Percentiles rank a stretch among this genome's conserved stretches.
These are phyloP conservation scores for Bimuria novae-zelandiae DNA, from an alignment of 2,329 filamentous ascomycete species.

Conservation along the genomic window DNA sequence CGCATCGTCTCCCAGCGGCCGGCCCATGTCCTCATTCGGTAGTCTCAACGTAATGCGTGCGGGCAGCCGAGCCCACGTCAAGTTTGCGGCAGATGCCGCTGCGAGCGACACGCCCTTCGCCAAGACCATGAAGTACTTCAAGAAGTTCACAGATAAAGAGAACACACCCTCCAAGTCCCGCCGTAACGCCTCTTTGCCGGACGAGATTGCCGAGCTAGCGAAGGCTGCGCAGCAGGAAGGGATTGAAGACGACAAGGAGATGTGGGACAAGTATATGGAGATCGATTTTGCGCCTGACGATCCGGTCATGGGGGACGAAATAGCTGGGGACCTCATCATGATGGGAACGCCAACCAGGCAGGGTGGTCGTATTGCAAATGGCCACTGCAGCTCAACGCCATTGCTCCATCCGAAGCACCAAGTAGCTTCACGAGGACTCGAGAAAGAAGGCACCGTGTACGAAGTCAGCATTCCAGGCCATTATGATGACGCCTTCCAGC, in stretches of 20 bases:
- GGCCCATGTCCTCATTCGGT: background rate
- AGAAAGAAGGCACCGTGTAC: conserved; percentile 3
- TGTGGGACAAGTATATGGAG: conserved; percentile 16
- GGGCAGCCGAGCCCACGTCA: conserved; percentile 5
- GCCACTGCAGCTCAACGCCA: background rate
- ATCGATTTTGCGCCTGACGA: conserved; percentile 30
- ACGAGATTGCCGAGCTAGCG: conserved; percentile 25
- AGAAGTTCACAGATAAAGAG: conserved; percentile 17
- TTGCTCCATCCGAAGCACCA: background rate
- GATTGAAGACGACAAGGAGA: background rate
- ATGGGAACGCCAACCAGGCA: conserved; percentile 12
- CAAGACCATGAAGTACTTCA: conserved; percentile 25
- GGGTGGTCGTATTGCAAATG: background rate
- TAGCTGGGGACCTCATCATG: conserved; percentile 24
- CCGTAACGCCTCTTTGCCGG: conserved; percentile 26
- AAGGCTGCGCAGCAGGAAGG: conserved; percentile 14
- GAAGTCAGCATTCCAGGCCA: conserved; percentile 14
- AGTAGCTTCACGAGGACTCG: background rate
- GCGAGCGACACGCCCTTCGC: conserved; percentile 21
- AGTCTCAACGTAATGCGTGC: background rate
- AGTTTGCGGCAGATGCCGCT: conserved; percentile 8
- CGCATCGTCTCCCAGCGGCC: conserved; percentile 1
- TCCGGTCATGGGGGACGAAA: conserved; percentile 16
- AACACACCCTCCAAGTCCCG: conserved; percentile 19
- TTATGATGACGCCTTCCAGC: conserved; percentile 5